Evolutionary conservation across 1,284 basidiomycete species (phyloP), one percentile per base, ranked within the genome.

Genomic region (Fistulina hepatica): DNA sequence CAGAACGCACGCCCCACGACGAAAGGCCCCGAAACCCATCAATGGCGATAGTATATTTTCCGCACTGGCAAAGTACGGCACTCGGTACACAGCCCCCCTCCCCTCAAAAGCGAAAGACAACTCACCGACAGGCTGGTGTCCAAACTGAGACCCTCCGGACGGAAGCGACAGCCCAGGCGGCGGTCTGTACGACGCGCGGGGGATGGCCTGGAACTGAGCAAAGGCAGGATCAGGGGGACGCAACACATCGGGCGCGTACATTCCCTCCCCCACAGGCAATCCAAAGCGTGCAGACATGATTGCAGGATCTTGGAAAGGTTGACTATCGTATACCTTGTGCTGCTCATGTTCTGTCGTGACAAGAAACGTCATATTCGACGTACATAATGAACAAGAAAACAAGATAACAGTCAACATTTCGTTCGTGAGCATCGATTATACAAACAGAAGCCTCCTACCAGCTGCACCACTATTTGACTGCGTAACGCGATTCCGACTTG

Each of bases 21-120:
- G 28, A 31, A 9, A 19, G 28, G 15, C 10, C 15, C 28, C 15
- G 59, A 44, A 57, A 53, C 54, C 48, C 46, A 52, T 80, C 64
- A 80, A 63, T 69, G 69, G 55, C 68, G 74, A 67, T 73, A 64
- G 62, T 71, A 71, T 61, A 70, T 62, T 71, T 78, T 76, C 75
- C 76, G 76, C 75, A 79, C 76, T 81, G 75, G 63, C 63, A 76
- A 81, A 80, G 79, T 64, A 81, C 73, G 77, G 76, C 60, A 61
- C 77, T 81, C 68, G 78, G 77, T 81, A 81, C 73, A 69, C 67
- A 73, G 71, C 73, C 76, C 73, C 76, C 76, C 76, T 76, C 81
- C 77, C 76, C 73, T 70, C 56, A 57, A 50, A 57, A 60, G 56
- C 49, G 55, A 63, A 61, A 63, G 50, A 51, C 9, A 47, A 76